Percentiles rank a stretch among this genome's conserved stretches.
Evolutionary conservation across 2,329 filamentous ascomycete species (phyloP).

Genomic region (Sclerotinia minor): DNA sequence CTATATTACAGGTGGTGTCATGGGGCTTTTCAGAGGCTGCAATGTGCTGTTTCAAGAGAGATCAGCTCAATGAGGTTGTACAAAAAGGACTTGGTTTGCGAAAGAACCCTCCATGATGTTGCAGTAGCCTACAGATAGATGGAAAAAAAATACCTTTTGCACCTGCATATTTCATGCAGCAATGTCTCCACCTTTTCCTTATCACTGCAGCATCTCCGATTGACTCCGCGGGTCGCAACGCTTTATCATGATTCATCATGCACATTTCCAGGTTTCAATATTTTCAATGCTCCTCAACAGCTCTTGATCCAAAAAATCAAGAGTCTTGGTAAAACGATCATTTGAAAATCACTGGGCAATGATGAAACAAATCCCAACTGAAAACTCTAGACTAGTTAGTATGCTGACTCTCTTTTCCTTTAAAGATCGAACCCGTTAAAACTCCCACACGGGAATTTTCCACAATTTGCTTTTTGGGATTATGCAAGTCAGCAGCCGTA

Average conservation of each 20-base stretch:
- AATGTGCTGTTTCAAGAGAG: constrained; percentile 13
- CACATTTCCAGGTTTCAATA: background rate
- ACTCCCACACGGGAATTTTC: background rate
- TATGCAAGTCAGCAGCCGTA: constrained; percentile 23
- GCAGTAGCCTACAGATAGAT: background rate
- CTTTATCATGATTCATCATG: background rate
- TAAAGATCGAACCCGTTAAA: background rate
- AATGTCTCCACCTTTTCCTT: constrained; percentile 6
- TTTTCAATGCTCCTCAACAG: background rate
- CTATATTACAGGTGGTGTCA: constrained; percentile 3
- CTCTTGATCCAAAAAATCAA: background rate
- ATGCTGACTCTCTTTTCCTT: background rate
- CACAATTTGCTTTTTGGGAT: constrained; percentile 2
- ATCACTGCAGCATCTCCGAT: constrained; percentile 17
- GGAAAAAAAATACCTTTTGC: constrained; percentile 4
- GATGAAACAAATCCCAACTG: background rate
- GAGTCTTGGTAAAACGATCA: background rate
- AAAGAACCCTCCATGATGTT: constrained; percentile 5
- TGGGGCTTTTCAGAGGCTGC: background rate
- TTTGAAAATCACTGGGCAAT: background rate
- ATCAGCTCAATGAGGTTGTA: constrained; percentile 13
- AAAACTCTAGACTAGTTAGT: background rate
- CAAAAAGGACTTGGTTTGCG: background rate
- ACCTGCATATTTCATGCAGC: constrained; percentile 14
- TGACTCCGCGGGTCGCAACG: background rate